Evolutionary conservation across 768 basidiomycete species (phyloP).

Genomic region (Nidularia sp.): DNA sequence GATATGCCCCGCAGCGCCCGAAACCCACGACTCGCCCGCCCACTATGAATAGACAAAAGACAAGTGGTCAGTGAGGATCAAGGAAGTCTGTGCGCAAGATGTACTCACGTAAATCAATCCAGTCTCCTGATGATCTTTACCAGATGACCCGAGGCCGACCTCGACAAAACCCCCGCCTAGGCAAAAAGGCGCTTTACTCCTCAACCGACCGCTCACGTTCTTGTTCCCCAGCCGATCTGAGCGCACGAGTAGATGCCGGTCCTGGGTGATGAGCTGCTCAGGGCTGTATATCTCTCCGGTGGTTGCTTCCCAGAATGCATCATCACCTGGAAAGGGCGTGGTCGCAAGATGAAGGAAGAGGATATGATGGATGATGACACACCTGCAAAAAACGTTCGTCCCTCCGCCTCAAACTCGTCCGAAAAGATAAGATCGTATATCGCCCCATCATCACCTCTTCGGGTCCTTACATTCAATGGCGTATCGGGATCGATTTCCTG

Average conservation of each 20-base stretch:
- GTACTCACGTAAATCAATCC: neutral
- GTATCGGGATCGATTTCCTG: constrained; percentile 10
- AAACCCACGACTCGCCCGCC: neutral
- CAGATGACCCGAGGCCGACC: constrained; percentile 1
- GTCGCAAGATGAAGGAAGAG: neutral
- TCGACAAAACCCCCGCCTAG: constrained; percentile 15
- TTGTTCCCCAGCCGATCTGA: neutral
- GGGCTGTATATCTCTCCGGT: neutral
- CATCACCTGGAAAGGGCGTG: constrained; percentile 2
- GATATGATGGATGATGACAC: neutral
- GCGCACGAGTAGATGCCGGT: constrained; percentile 3
- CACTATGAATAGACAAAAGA: neutral
- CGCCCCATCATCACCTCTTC: neutral
- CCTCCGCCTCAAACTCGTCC: constrained; percentile 60
- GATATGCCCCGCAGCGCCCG: neutral
- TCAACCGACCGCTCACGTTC: constrained; percentile 5
- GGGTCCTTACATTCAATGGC: constrained; percentile 6
- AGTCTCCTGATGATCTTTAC: neutral
- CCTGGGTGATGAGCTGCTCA: constrained; percentile 5
- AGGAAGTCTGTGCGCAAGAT: neutral
- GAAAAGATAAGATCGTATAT: constrained; percentile 44
- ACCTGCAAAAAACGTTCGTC: constrained; percentile 18
- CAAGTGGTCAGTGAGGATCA: neutral
- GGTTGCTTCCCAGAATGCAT: constrained; percentile 8
- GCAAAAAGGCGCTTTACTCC: constrained; percentile 9